Evolutionary conservation across 192 early-diverging fungal genomes (phyloP), one percentile per base, ranked within the genome.

Genomic region (Chytriomyces confervae): DNA sequence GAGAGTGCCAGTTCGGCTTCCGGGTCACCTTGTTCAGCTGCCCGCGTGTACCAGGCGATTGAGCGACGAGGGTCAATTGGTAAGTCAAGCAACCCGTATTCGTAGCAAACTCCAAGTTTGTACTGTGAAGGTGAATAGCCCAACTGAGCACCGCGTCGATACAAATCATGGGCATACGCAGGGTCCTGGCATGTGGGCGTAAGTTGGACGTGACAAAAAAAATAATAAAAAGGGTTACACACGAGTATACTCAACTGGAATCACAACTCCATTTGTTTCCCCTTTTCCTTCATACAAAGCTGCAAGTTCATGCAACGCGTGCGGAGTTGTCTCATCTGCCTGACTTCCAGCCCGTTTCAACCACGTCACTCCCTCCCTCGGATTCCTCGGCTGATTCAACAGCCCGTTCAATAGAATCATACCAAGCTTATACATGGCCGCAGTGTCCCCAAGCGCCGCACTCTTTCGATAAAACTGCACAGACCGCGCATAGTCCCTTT

Each of bases 341-440:
- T 92, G 89, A n/a, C 89, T 87, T 0, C 94, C 94, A 7, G 95
- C 98, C 45, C 95, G 87, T 81, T 97, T 97, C 44, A 99, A 87
- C 95, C 94, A 98, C 7, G 93, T 94, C 60, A 98, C 89, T 20
- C 93, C 98, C 75, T 99, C 98, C 18, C 94, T 86, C 13, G 96
- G 94, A 77, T 95, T 92, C 51, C 86, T 78, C 7, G 85, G 76
- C 69, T 94, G 91, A 8, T 91, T 90, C 65, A 98, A 81, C 75
- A 90, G 76, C 10, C 97, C 97, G 78, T 95, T 92, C 79, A 98
- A 81, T 60, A 98, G 80, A 16, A 98, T 93, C 88, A 96, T 91
- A 23, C 95, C 98, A 20, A 98, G 86, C 84, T 98, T 98, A 89
- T 95, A 97, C 98, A 99, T 98, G 29, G 94, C 95, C 0, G 95